phyloP scores from a whole-genome alignment of 1,139 yeast species.

The Nadsonia starkeyi-henricii region DNA sequence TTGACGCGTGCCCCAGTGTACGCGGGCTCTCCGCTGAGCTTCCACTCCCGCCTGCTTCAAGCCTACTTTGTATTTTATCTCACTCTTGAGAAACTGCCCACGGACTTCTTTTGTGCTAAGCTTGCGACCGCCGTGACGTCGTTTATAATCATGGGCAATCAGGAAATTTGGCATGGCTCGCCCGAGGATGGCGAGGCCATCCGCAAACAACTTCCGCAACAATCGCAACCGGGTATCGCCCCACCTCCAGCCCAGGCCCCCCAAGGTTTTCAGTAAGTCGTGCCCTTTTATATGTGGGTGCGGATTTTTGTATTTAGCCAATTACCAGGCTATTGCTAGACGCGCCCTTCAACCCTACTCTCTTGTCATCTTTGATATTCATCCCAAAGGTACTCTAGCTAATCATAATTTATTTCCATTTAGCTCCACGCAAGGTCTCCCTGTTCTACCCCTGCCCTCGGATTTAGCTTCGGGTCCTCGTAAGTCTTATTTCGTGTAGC shows the following conservation, averaged over 20 bases:
- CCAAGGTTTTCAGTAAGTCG: background rate
- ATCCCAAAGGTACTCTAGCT: no score
- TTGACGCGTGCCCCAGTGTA: background rate
- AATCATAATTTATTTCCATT: conserved; percentile 1
- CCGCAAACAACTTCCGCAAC: background rate
- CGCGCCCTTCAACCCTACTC: no score
- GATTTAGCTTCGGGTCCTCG: conserved; percentile 10
- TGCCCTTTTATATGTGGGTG: background rate
- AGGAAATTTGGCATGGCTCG: background rate
- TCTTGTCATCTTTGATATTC: no score
- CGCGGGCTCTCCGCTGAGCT: background rate
- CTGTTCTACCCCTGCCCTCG: conserved; percentile 21
- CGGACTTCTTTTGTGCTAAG: no score
- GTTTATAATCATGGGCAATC: background rate
- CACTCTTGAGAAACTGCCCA: background rate
- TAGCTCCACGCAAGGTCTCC: conserved; percentile 16
- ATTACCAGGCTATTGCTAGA: no score
- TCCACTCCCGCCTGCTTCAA: background rate
- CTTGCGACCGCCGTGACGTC: no score
- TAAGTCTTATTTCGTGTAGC: background rate
- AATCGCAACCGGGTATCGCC: background rate
- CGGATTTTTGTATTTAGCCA: no score
- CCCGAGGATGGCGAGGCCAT: background rate
- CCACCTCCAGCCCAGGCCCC: background rate
- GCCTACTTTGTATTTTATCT: background rate